Evolutionary conservation across 139 green algal genomes (phyloP).

Genomic region (Picochlorum sp.): DNA sequence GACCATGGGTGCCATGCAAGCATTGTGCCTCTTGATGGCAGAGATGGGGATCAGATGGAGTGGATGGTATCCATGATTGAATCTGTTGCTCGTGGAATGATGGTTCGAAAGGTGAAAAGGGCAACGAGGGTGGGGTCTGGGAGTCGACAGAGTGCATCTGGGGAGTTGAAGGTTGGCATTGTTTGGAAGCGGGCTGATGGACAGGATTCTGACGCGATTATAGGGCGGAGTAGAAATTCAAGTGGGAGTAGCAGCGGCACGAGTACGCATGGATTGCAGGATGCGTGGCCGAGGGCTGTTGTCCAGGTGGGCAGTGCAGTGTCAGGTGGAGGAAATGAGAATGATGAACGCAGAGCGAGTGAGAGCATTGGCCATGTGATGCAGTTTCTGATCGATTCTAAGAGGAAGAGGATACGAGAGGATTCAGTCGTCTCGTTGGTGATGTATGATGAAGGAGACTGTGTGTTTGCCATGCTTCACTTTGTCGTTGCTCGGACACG

Average conservation of each 20-base stretch:
- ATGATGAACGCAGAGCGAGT: not conserved
- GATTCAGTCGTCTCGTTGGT: not conserved
- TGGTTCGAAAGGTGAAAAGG: no score
- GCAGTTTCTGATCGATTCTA: not conserved
- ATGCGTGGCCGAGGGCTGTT: no score
- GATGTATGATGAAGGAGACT: not conserved
- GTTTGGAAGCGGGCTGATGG: no score
- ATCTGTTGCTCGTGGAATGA: not conserved
- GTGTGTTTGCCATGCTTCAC: not conserved
- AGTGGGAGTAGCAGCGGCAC: no score
- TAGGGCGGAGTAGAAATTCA: no score
- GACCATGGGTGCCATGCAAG: conserved; percentile 1
- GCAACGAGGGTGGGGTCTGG: no score
- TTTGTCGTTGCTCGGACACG: conserved; percentile 7
- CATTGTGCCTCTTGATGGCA: not conserved
- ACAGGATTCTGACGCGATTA: no score
- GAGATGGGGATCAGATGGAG: not conserved
- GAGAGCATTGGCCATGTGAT: no score
- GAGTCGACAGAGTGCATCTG: no score
- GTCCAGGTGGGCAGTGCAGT: no score
- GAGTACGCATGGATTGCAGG: no score
- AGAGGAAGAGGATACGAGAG: not conserved
- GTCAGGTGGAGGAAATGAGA: not conserved
- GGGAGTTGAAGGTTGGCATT: no score
- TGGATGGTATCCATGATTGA: not conserved